Evolutionary conservation across 768 basidiomycete genomes (phyloP).

Genomic region (Exsudoporus frostii): DNA sequence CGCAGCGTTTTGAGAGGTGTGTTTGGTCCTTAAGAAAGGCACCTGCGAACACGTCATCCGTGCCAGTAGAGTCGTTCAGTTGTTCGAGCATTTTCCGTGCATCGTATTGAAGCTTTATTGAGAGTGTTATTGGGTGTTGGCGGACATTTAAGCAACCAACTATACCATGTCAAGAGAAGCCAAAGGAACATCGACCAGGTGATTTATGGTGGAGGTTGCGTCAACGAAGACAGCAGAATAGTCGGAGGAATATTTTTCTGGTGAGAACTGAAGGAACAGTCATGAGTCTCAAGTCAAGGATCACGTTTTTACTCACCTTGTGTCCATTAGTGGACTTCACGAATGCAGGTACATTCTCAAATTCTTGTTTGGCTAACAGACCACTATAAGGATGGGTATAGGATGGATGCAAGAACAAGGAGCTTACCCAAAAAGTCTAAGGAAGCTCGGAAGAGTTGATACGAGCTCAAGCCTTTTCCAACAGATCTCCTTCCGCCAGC

Average conservation of each 20-base stretch:
- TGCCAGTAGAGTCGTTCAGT: slow-evolving; percentile 46
- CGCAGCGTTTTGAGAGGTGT: slow-evolving; percentile 65
- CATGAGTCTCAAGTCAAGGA: not conserved
- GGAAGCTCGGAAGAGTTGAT: slow-evolving; percentile 84
- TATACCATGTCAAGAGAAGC: slow-evolving; percentile 77
- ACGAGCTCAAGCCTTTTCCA: slow-evolving; percentile 82
- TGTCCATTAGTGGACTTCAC: slow-evolving; percentile 55
- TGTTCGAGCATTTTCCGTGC: slow-evolving; percentile 68
- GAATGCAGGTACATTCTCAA: slow-evolving; percentile 53
- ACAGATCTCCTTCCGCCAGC: slow-evolving; percentile 49
- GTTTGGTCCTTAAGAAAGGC: slow-evolving; percentile 74
- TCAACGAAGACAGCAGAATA: slow-evolving; percentile 72
- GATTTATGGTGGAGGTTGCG: slow-evolving; percentile 69
- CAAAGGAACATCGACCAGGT: slow-evolving; percentile 70
- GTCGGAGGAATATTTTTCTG: slow-evolving; percentile 51
- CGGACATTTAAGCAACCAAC: not conserved
- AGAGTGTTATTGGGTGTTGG: not conserved
- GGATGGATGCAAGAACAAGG: not conserved
- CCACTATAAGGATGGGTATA: slow-evolving; percentile 8
- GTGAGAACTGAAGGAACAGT: slow-evolving; percentile 46
- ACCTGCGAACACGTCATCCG: slow-evolving; percentile 62
- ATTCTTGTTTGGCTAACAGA: slow-evolving; percentile 65
- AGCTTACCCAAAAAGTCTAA: slow-evolving; percentile 77
- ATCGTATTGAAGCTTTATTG: slow-evolving; percentile 67
- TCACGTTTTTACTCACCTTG: slow-evolving; percentile 37